Conservation (phyloP, 768 basidiomycete genomes). For the Termitomyces sp. region DNA sequence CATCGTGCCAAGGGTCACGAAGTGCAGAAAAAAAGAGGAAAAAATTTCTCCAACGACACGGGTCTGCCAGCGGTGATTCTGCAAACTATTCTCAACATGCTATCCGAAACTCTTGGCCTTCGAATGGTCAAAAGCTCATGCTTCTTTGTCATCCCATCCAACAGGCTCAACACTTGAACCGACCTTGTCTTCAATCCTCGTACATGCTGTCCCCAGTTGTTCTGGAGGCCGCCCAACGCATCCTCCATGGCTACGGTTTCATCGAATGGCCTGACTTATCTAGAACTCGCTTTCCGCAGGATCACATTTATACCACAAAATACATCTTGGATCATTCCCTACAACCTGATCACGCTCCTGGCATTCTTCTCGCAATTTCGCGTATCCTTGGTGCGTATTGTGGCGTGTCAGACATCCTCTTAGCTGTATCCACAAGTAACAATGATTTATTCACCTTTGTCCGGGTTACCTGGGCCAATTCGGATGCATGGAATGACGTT, state of each 20-base stretch:
- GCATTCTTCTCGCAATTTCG: constrained; percentile 18
- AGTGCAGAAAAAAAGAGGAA: neutral
- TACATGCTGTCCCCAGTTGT: constrained; percentile 1
- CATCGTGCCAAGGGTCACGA: constrained; percentile 10
- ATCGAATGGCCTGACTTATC: constrained; percentile 28
- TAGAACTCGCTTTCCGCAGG: constrained; percentile 16
- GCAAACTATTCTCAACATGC: neutral
- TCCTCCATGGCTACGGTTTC: constrained; percentile 23
- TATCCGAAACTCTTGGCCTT: neutral
- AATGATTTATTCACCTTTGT: constrained; percentile 9
- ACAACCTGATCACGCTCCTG: neutral
- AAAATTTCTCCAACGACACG: neutral
- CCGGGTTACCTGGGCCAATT: constrained; percentile 20
- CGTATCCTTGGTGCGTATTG: constrained; percentile 25
- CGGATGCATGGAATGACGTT: constrained; percentile 18
- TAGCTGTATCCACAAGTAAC: constrained; percentile 15
- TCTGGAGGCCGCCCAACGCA: neutral
- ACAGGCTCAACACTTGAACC: neutral
- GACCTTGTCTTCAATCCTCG: neutral
- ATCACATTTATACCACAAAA: constrained; percentile 6
- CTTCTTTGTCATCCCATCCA: neutral
- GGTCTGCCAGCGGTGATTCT: neutral
- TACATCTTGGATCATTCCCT: neutral
- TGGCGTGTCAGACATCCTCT: constrained; percentile 21
- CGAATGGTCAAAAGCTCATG: neutral